phyloP scores from a whole-genome alignment of 148 eudicot genomes.

The Arbutus unedo region DNA sequence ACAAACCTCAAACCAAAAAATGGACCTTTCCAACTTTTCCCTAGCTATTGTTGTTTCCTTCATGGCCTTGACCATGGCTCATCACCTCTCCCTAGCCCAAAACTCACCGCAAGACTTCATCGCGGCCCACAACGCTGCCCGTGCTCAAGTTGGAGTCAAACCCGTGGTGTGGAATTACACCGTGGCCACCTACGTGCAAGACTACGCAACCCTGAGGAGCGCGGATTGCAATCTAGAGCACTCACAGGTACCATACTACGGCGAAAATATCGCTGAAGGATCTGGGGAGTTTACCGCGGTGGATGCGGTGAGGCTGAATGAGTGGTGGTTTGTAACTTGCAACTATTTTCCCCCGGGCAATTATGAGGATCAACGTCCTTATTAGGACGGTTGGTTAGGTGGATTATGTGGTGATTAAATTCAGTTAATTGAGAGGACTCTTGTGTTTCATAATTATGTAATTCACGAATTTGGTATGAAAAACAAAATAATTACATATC shows the following conservation, averaged over 20 bases:
- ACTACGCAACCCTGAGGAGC: slow-evolving; percentile 32
- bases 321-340: slow-evolving; percentile 40
- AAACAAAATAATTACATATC: too few relatives aligned
- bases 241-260: slow-evolving; percentile 13
- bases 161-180: slow-evolving; percentile 45
- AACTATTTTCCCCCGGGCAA: slow-evolving; percentile 59
- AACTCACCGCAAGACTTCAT: slow-evolving; percentile 29
- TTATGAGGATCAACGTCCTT: slow-evolving; percentile 39
- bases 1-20: neutral
- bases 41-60: slow-evolving; percentile 1
- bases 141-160: slow-evolving; percentile 23
- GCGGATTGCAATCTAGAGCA: slow-evolving; percentile 39
- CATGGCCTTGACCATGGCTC: slow-evolving; percentile 13
- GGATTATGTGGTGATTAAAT: neutral
- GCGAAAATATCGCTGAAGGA: slow-evolving; percentile 33
- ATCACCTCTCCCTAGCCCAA: slow-evolving; percentile 15
- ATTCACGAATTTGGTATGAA: neutral
- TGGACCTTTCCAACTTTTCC: slow-evolving; percentile 4
- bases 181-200: slow-evolving; percentile 35
- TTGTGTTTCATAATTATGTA: neutral
- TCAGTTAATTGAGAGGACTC: neutral
- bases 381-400: slow-evolving; percentile 13
- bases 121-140: slow-evolving; percentile 41
- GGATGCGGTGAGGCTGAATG: slow-evolving; percentile 35
- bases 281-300: slow-evolving; percentile 24